Evolutionary conservation across 306 rosid species (phyloP).

Genomic region (Vigna trinervia): DNA sequence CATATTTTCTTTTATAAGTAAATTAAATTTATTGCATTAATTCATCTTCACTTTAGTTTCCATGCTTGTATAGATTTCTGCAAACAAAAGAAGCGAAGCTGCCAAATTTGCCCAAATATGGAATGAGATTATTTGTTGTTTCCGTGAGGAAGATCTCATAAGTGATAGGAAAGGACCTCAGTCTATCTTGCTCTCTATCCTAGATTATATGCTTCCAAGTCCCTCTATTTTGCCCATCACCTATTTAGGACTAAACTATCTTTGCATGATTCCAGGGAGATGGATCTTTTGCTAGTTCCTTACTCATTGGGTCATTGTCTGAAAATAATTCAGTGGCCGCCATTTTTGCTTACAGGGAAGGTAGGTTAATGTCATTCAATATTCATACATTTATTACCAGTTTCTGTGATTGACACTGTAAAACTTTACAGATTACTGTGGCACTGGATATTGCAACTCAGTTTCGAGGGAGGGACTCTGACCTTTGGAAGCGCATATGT

Average conservation of each 20-base stretch:
- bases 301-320: constrained; percentile 82
- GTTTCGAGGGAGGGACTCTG: constrained; percentile 81
- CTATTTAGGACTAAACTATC: constrained; percentile 43
- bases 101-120: constrained; percentile 96
- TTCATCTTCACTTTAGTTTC: constrained; percentile 46
- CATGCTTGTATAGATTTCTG: constrained; percentile 60
- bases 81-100: constrained; percentile 94
- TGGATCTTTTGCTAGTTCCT: constrained; percentile 93
- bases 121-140: constrained; percentile 97
- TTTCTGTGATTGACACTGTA: constrained; percentile 49
- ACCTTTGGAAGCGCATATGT: constrained; percentile 96
- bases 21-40: constrained; percentile 9
- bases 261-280: constrained; percentile 76
- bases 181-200: constrained; percentile 37
- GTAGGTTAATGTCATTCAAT: constrained; percentile 50
- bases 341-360: constrained; percentile 97
- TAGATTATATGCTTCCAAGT: constrained; percentile 41
- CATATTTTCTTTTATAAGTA: constrained; percentile 39
- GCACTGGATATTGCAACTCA: constrained; percentile 98
- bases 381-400: constrained; percentile 29
- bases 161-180: constrained; percentile 79
- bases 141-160: constrained; percentile 96
- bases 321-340: constrained; percentile 98
- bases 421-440: constrained; percentile 78
- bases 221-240: constrained; percentile 30